Evolutionary conservation across 2,329 filamentous ascomycete species (phyloP), one percentile per base, ranked within the genome.

Genomic region (Pseudogymnoascus sp.): DNA sequence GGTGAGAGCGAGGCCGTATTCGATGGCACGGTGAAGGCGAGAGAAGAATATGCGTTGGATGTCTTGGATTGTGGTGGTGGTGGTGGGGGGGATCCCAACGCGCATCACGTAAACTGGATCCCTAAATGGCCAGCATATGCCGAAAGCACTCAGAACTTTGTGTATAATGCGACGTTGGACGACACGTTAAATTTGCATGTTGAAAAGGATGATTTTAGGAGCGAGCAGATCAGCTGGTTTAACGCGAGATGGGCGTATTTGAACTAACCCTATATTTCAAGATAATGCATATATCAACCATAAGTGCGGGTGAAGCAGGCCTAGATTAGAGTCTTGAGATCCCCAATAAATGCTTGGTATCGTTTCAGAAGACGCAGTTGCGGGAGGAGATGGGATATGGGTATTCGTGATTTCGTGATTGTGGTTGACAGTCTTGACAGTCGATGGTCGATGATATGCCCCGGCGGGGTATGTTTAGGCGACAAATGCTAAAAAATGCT

Each of bases 161-260:
- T 63, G 60, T 61, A 60, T 41, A 62, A 62, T 17, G 61, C 38
- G 15, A 62, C 61, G n/a, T 13, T 62, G 31, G 36, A 42, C 15
- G 25, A 62, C 29, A 27, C 41, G 6, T 31, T 62, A 17, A 62
- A 60, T 21, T 61, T 63, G 36, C 58, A 60, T 58, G 15, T 61
- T 21, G 62, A 63, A 15, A 38, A 61, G 6, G 55, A 60, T 51
- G 36, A 51, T 38, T 62, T 62, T 13, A 39, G 58, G 12, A 33
- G 25, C 21, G 60, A 58, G 29, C 39, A 39, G 12, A 44, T 62
- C 6, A 27, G 35, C 31, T 62, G 41, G 60, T 59, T 41, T 25
- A 59, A 63, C 83, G 81, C 81, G 74, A 77, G 63, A 78, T 79
- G 69, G 81, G 76, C 63, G 76, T 84, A 63, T 29, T 21, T 60